phyloP scores from a whole-genome alignment of 2,329 filamentous ascomycete genomes.

The Blastomyces percursus region DNA sequence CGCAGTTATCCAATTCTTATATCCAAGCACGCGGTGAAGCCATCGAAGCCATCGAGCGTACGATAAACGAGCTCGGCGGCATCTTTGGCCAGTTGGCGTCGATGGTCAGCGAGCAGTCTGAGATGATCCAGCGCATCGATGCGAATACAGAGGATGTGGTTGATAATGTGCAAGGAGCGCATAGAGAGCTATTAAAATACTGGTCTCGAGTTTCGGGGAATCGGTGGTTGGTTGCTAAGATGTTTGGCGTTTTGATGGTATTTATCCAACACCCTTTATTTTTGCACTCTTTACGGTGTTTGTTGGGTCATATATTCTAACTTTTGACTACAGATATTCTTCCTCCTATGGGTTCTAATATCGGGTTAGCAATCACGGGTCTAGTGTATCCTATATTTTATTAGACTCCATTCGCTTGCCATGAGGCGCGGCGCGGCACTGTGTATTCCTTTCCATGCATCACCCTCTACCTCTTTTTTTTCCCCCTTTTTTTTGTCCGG shows the following conservation, averaged over 20 bases:
- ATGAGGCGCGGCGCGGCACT: neutral
- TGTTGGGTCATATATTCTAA: slow-evolving; percentile 3
- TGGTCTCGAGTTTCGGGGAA: slow-evolving; percentile 92
- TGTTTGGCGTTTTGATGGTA: slow-evolving; percentile 72
- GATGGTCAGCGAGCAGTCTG: slow-evolving; percentile 95
- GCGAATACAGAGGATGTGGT: slow-evolving; percentile 97
- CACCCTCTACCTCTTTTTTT: neutral
- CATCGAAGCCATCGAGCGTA: slow-evolving; percentile 92
- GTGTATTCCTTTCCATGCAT: neutral
- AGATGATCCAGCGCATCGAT: slow-evolving; percentile 95
- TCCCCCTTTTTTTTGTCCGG: neutral
- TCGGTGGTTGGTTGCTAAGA: slow-evolving; percentile 82
- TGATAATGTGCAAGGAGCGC: slow-evolving; percentile 94
- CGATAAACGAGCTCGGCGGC: slow-evolving; percentile 79
- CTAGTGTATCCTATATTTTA: neutral
- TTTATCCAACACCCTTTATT: neutral
- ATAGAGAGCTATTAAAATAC: slow-evolving; percentile 91
- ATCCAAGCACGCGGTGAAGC: slow-evolving; percentile 90
- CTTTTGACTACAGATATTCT: slow-evolving; percentile 54
- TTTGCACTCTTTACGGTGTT: slow-evolving; percentile 1
- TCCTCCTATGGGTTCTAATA: slow-evolving; percentile 62
- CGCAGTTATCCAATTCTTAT: slow-evolving; percentile 72
- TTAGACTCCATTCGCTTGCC: slow-evolving; percentile 2
- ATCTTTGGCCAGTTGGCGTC: slow-evolving; percentile 91
- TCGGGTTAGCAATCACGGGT: slow-evolving; percentile 19